Base-by-base conservation (phyloP, 2,329 filamentous ascomycete genomes). In the Elsinoe australis region DNA sequence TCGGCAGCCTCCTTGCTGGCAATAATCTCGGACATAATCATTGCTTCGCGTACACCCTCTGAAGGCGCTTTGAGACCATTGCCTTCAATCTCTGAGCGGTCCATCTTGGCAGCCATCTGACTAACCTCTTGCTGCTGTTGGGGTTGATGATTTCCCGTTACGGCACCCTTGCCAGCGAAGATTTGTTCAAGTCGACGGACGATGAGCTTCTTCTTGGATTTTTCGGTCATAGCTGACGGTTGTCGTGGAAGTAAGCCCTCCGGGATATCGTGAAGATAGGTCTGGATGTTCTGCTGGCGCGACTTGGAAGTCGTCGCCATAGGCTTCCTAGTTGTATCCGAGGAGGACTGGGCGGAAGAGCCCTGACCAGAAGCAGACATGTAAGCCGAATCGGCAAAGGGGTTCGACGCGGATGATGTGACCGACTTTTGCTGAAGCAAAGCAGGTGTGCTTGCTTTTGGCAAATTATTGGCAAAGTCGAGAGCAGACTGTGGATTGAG, bases 181-280 rank as follows among this genome's bases (percentile, higher is more conserved):
- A 94, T 72, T 53, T 89, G 84, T 58, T 94, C 87, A 4, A 94
- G 64, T 2, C 85, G 76, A 47, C 79, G 75, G 2, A 90, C 87
- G 0, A 90, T 82, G 15, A 88, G 60, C 59, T 82, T 87, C 68
- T 86, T 87, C 67, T 79, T 87, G 4, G 83, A 76, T 54, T 78
- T 81, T 10, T 90, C 85, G 0, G 80, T 80, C 75, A 88, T 78
- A 10, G 60, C 61, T 18, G 73, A 69, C 7, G 60, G 56, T 34
- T 75, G 72, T 8, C 75, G 74, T 0, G 83, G 82, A 29, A 86
- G 71, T 0, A 88, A 60, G 0, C 82, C 80, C 53, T 80, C 74
- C 0, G 84, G 83, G 4, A 88, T 87, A 42, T 87, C 82, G 39
- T 81, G 75, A 2, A 88, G 67, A 54, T 86, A 88, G 1, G 71